phyloP scores from a whole-genome alignment of 352 stramenopile genomes.

The Aphanomyces cochlioides region DNA sequence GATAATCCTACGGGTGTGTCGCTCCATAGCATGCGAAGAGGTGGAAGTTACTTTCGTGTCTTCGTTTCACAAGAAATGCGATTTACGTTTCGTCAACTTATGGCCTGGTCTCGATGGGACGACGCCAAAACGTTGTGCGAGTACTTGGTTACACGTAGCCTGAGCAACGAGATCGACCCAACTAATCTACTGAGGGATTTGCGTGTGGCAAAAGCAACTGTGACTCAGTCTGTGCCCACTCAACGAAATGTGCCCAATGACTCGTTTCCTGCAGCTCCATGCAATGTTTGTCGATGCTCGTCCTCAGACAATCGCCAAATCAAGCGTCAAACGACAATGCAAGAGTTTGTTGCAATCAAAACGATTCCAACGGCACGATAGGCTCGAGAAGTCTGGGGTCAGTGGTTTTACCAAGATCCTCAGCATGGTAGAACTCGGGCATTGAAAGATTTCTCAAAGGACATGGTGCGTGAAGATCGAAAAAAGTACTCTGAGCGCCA shows the following conservation, averaged over 20 bases:
- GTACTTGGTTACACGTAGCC: not conserved
- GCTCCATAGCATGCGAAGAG: not conserved
- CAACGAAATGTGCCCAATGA: not conserved
- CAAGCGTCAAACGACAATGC: not conserved
- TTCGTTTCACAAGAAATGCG: not conserved
- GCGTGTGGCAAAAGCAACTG: no score
- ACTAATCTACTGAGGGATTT: no score
- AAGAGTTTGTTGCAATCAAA: not conserved
- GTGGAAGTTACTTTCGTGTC: not conserved
- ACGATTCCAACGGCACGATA: not conserved
- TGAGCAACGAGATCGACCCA: not conserved
- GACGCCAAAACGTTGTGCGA: not conserved
- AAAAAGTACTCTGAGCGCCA: slow-evolving; percentile 19
- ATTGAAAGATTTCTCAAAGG: slow-evolving; percentile 16
- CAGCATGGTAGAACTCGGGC: not conserved
- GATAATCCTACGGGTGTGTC: not conserved
- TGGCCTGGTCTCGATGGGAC: slow-evolving; percentile 15
- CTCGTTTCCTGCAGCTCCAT: not conserved
- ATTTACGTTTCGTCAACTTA: not conserved
- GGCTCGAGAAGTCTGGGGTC: not conserved
- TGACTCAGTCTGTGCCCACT: no score
- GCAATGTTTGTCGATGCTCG: not conserved
- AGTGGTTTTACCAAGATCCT: slow-evolving; percentile 7
- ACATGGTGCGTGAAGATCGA: slow-evolving; percentile 17
- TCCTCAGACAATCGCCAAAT: not conserved